These are phyloP conservation scores for Botrytis galanthina DNA, from an alignment of 2,329 filamentous ascomycete species.

Conservation along the genomic window DNA sequence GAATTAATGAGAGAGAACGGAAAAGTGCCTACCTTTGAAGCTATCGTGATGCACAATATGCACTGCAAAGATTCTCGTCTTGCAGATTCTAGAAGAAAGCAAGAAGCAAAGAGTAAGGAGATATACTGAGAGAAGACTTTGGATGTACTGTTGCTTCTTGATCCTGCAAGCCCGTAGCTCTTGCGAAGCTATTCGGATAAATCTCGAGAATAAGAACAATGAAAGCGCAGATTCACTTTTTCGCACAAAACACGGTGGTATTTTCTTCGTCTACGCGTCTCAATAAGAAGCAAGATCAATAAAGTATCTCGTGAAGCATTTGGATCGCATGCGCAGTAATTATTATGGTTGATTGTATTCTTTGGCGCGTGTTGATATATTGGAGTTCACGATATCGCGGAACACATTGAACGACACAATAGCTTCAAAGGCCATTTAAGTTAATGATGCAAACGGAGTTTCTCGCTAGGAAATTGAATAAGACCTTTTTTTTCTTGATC, in stretches of 20 bases:
- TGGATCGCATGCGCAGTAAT: slow-evolving; percentile 5
- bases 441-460: slow-evolving; percentile 19
- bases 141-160: background rate
- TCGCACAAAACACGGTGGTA: background rate
- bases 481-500: background rate
- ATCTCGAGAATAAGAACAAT: slow-evolving; percentile 6
- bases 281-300: slow-evolving; percentile 9
- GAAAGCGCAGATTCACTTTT: slow-evolving; percentile 15
- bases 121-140: background rate
- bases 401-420: slow-evolving; percentile 16
- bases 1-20: background rate
- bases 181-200: background rate
- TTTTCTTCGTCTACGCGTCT: slow-evolving; percentile 14
- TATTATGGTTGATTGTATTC: slow-evolving; percentile 20
- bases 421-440: slow-evolving; percentile 19
- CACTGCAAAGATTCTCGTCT: background rate
- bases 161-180: background rate
- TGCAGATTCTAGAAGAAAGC: background rate
- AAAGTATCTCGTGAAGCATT: background rate
- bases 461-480: slow-evolving; percentile 11
- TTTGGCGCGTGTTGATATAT: slow-evolving; percentile 16
- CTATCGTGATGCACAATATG: background rate
- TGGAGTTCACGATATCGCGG: slow-evolving; percentile 19
- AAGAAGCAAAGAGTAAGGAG: background rate
- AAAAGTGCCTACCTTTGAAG: background rate